A percentile compares a stretch with the other conserved stretches of the same genome.
Conservation (phyloP, 306 rosid genomes). For the Alnus glutinosa region DNA sequence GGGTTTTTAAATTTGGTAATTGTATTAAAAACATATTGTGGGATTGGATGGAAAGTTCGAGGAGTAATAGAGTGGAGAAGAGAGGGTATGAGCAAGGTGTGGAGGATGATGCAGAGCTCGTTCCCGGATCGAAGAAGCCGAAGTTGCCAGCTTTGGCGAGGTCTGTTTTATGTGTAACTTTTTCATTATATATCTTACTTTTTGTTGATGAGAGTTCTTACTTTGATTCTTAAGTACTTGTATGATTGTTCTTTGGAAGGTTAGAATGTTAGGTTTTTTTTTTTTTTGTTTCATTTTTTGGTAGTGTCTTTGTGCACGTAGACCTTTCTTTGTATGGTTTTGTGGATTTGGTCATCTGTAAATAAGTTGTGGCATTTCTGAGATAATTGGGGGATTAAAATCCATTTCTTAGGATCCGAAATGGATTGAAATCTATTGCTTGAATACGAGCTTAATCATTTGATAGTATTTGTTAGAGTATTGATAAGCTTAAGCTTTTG, state of each 20-base stretch:
- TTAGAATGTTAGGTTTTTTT: background rate
- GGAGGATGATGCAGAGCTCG: slow-evolving; percentile 39
- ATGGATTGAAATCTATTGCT: background rate
- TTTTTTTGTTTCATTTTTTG: background rate
- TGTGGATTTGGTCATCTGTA: slow-evolving; percentile 7
- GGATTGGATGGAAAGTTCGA: slow-evolving; percentile 65
- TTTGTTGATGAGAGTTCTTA: background rate
- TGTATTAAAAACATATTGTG: slow-evolving; percentile 19
- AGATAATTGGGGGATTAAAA: background rate
- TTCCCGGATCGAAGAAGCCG: slow-evolving; percentile 54
- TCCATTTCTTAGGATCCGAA: background rate
- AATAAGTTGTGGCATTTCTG: background rate
- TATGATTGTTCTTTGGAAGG: slow-evolving; percentile 3
- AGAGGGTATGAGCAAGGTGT: slow-evolving; percentile 52
- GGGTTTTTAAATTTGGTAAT: slow-evolving; percentile 47
- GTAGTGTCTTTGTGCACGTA: background rate
- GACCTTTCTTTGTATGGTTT: background rate
- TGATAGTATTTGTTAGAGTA: background rate
- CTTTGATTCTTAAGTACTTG: background rate
- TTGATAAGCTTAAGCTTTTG: too few species aligned
- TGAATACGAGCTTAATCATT: background rate
- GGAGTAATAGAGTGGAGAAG: slow-evolving; percentile 56
- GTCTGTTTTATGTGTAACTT: slow-evolving; percentile 34
- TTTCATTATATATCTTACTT: slow-evolving; percentile 1
- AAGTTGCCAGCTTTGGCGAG: slow-evolving; percentile 78